Evolutionary conservation across 805 yeast genomes (phyloP).

Genomic region (Metschnikowia sp.): DNA sequence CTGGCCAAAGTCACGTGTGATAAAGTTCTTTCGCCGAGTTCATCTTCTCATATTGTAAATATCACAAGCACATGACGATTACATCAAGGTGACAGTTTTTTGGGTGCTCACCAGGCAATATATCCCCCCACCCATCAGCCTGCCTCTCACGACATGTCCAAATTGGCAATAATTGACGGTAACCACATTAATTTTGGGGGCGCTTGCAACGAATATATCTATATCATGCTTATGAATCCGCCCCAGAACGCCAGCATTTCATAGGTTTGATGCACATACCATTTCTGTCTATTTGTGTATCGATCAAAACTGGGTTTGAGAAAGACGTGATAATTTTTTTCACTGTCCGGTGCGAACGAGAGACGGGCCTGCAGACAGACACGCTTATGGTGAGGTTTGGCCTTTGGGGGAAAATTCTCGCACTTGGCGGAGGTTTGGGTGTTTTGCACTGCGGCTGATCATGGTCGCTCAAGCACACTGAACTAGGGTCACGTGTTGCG

Average conservation of each 20-base stretch:
- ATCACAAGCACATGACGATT: too few relatives aligned
- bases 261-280: constrained; percentile 16
- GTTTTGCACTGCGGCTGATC: neutral
- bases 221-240: neutral
- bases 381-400: neutral
- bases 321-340: constrained; percentile 18
- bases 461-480: neutral
- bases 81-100: too few relatives aligned
- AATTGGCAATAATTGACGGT: too few relatives aligned
- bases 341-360: constrained; percentile 11
- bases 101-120: too few relatives aligned
- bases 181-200: too few relatives aligned
- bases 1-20: too few relatives aligned
- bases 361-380: constrained; percentile 2
- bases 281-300: constrained; percentile 19
- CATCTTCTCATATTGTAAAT: too few relatives aligned
- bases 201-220: too few relatives aligned
- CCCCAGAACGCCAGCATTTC: neutral
- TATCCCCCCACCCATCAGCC: too few relatives aligned
- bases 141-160: too few relatives aligned
- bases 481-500: constrained; percentile 9
- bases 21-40: too few relatives aligned
- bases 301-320: constrained; percentile 3
- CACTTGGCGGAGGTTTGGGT: constrained; percentile 8
- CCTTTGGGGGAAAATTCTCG: neutral